Conservation (phyloP, 768 basidiomycete species). For the Amanita rubescens region DNA sequence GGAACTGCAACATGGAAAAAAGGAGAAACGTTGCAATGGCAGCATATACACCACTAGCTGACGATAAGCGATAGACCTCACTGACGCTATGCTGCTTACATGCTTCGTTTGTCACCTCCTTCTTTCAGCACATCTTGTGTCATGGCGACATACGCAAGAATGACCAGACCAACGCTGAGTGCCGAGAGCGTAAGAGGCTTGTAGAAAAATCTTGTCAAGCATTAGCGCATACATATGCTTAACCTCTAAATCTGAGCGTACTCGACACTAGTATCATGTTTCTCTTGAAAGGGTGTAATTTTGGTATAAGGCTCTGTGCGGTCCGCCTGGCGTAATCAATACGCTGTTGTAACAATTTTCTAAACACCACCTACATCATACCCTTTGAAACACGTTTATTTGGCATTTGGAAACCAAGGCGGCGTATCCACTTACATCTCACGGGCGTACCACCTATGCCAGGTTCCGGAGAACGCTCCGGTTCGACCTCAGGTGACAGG, state of each 20-base stretch:
- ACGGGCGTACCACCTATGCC: constrained; percentile 72
- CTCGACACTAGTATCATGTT: constrained; percentile 78
- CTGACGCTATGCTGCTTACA: constrained; percentile 42
- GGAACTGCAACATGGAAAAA: constrained; percentile 84
- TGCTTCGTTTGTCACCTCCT: constrained; percentile 71
- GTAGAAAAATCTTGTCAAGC: constrained; percentile 67
- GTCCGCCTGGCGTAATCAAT: constrained; percentile 50
- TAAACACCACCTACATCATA: constrained; percentile 62
- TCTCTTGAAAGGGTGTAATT: constrained; percentile 79
- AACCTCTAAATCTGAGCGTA: constrained; percentile 26
- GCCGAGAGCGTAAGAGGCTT: constrained; percentile 77
- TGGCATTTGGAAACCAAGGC: constrained; percentile 5
- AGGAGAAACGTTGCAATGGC: constrained; percentile 64
- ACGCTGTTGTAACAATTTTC: constrained; percentile 15
- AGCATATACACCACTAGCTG: constrained; percentile 68
- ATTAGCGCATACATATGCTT: neutral
- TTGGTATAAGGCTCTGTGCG: constrained; percentile 78
- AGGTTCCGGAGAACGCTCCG: constrained; percentile 51
- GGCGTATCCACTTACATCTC: constrained; percentile 60
- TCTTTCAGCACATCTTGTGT: constrained; percentile 81
- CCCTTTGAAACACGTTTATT: constrained; percentile 39
- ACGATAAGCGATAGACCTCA: neutral
- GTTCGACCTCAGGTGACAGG: constrained; percentile 39
- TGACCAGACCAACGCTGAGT: constrained; percentile 54
- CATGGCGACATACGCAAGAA: constrained; percentile 76